Percentiles rank a stretch among this genome's conserved stretches.
Evolutionary conservation across 2,329 filamentous ascomycete species (phyloP).

Genomic region (Coleophoma crateriformis): DNA sequence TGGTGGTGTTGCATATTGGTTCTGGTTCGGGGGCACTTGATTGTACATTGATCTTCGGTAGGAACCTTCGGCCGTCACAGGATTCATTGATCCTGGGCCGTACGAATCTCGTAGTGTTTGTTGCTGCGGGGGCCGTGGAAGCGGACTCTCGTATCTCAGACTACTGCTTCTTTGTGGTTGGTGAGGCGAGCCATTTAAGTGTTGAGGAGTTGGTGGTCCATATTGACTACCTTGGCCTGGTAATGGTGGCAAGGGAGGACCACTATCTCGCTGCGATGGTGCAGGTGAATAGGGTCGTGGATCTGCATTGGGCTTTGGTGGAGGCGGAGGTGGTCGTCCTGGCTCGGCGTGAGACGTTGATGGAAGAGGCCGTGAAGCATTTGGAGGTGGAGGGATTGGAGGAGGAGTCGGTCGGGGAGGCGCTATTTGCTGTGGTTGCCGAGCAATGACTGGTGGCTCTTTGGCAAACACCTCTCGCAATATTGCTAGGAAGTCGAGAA

Average conservation of each 20-base stretch:
- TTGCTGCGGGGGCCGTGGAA: conserved; percentile 24
- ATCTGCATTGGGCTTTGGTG: conserved; percentile 21
- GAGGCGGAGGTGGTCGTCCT: conserved; percentile 25
- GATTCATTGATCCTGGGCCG: conserved; percentile 8
- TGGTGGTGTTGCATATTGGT: conserved; percentile 13
- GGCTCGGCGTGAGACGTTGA: conserved; percentile 31
- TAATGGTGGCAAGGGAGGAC: conserved; percentile 27
- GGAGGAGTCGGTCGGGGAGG: conserved; percentile 50
- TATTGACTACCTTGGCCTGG: conserved; percentile 16
- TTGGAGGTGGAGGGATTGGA: conserved; percentile 66
- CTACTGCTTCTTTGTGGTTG: conserved; percentile 26
- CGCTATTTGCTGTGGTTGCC: conserved; percentile 47
- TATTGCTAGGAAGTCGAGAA: conserved; percentile 77
- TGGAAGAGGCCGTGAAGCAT: conserved; percentile 51
- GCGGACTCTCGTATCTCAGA: conserved; percentile 22
- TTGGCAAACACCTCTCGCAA: conserved; percentile 86
- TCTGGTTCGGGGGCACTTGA: conserved; percentile 15
- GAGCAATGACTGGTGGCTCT: conserved; percentile 84
- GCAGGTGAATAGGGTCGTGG: conserved; percentile 8
- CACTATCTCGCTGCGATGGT: conserved; percentile 16
- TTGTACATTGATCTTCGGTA: conserved; percentile 12
- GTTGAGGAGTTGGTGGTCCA: conserved; percentile 13
- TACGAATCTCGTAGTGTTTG: conserved; percentile 13
- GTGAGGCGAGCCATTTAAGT: conserved; percentile 11
- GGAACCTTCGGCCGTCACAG: conserved; percentile 11